A percentile compares a stretch with the other conserved stretches of the same genome.
phyloP scores from a whole-genome alignment of 2,329 filamentous ascomycete genomes.

The Xylaria sp. region DNA sequence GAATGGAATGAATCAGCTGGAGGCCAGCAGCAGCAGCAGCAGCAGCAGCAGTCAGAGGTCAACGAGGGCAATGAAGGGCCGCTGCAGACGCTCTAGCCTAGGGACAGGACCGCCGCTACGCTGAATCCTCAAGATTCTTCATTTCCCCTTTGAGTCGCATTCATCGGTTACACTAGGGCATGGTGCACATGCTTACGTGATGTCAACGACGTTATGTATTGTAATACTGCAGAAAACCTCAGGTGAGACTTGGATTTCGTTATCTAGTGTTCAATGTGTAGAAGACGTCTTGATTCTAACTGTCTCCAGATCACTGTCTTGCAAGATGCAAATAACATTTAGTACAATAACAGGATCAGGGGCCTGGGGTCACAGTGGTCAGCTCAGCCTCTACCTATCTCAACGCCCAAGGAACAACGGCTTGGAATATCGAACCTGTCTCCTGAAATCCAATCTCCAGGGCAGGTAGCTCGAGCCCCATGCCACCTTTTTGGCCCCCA shows the following conservation, averaged over 20 bases:
- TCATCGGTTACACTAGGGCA: neutral
- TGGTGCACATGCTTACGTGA: neutral
- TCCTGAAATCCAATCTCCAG: neutral
- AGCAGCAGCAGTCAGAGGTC: slow-evolving; percentile 39
- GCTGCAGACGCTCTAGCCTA: slow-evolving; percentile 25
- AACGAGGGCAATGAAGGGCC: slow-evolving; percentile 33
- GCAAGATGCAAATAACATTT: neutral
- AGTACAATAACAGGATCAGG: neutral
- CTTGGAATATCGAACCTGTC: neutral
- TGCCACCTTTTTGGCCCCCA: slow-evolving; percentile 6
- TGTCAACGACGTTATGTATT: neutral
- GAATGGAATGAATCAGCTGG: slow-evolving; percentile 47
- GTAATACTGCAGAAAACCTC: neutral
- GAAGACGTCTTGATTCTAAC: slow-evolving; percentile 7
- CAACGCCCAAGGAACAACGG: neutral
- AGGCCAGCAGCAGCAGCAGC: slow-evolving; percentile 39
- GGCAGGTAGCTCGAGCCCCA: slow-evolving; percentile 16
- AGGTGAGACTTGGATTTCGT: slow-evolving; percentile 13
- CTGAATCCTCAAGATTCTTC: neutral
- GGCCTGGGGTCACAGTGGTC: neutral
- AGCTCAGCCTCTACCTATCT: neutral
- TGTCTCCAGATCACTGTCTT: neutral
- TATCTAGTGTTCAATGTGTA: neutral
- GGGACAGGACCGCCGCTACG: neutral
- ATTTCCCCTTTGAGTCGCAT: neutral